Conservation (phyloP, 768 basidiomycete species). For the Boletus barrowsii region DNA sequence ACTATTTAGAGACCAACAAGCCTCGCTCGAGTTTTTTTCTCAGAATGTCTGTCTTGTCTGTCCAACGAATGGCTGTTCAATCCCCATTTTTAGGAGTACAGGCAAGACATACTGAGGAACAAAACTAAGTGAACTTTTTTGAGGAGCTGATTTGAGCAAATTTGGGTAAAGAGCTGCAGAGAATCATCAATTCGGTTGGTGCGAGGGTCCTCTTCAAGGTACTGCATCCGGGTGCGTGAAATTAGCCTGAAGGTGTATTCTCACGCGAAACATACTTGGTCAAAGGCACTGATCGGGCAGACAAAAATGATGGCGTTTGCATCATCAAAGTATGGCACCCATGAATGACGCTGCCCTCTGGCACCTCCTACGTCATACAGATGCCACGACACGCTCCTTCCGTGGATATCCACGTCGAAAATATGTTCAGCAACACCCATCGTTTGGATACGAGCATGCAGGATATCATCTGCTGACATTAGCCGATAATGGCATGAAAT, state of each 20-base stretch:
- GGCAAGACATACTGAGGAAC: conserved; percentile 49
- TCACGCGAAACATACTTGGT: conserved; percentile 48
- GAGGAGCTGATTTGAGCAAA: conserved; percentile 76
- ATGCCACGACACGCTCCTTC: conserved; percentile 73
- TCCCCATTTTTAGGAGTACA: neutral
- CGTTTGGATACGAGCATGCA: conserved; percentile 87
- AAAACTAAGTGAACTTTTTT: conserved; percentile 64
- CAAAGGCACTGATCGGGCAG: conserved; percentile 76
- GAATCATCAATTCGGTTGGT: conserved; percentile 87
- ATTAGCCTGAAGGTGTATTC: conserved; percentile 1
- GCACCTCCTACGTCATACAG: conserved; percentile 72
- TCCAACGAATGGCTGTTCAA: neutral
- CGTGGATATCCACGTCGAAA: conserved; percentile 78
- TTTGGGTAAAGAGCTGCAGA: conserved; percentile 81
- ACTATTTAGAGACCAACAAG: conserved; percentile 78
- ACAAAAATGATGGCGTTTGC: conserved; percentile 81
- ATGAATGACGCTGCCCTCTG: conserved; percentile 68
- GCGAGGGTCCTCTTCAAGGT: conserved; percentile 82
- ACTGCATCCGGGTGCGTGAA: conserved; percentile 40
- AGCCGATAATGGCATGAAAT: conserved; percentile 25
- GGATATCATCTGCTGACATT: conserved; percentile 63
- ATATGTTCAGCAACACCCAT: conserved; percentile 85
- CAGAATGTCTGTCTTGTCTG: conserved; percentile 79
- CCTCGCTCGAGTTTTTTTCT: conserved; percentile 68
- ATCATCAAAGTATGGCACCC: conserved; percentile 67